phyloP scores from a whole-genome alignment of 1,284 basidiomycete genomes.

The Leccinum angustisporum region DNA sequence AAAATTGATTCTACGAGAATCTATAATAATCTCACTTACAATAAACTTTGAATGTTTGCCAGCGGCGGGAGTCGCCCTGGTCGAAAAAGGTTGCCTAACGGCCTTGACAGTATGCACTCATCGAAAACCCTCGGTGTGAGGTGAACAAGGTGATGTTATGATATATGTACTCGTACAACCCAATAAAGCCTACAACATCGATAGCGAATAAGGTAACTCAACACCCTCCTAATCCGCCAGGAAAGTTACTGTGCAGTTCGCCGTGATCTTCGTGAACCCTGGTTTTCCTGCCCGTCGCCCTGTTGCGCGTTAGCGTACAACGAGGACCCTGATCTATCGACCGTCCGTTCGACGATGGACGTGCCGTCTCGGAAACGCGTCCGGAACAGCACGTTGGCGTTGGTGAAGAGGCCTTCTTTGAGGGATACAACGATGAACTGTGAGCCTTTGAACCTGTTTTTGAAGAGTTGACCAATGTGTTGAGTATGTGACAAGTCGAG shows the following conservation, averaged over 20 bases:
- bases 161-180: constrained; percentile 11
- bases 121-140: background rate
- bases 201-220: constrained; percentile 4
- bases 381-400: constrained; percentile 95
- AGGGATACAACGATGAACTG: constrained; percentile 98
- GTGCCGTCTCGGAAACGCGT: constrained; percentile 93
- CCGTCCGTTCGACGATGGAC: constrained; percentile 82
- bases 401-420: constrained; percentile 97
- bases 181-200: constrained; percentile 19
- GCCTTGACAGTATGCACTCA: background rate
- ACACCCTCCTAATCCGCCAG: background rate
- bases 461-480: constrained; percentile 95
- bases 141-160: background rate
- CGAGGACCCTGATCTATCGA: constrained; percentile 53
- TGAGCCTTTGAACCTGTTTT: constrained; percentile 94
- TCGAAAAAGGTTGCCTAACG: background rate
- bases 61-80: background rate
- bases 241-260: constrained; percentile 9
- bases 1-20: background rate
- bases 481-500: constrained; percentile 95
- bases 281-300: constrained; percentile 20
- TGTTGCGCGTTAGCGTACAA: constrained; percentile 34
- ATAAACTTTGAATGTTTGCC: background rate
- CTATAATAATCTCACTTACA: background rate
- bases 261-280: constrained; percentile 27